Conservation (phyloP, 2,329 filamentous ascomycete species). For the Beauveria sp. region DNA sequence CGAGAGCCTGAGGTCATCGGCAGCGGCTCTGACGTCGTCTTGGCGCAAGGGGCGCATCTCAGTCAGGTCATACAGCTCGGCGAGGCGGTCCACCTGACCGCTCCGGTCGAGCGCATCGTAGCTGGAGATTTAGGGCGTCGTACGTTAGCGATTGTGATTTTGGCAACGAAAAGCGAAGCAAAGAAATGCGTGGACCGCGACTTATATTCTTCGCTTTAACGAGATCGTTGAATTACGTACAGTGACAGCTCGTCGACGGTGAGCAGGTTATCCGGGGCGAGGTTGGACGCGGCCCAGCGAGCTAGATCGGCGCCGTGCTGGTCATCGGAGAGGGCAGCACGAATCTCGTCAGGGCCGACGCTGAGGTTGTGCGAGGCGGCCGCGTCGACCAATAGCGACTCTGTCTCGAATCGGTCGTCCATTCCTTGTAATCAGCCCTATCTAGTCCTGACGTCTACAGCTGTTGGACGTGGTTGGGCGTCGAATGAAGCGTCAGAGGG, state of each 20-base stretch:
- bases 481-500: neutral
- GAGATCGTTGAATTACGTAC: constrained; percentile 28
- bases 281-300: constrained; percentile 42
- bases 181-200: neutral
- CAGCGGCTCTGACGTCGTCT: constrained; percentile 51
- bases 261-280: constrained; percentile 44
- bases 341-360: constrained; percentile 29
- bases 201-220: too few relatives aligned
- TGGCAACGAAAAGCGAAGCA: neutral
- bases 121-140: constrained; percentile 24
- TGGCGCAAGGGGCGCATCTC: constrained; percentile 46
- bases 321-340: constrained; percentile 27
- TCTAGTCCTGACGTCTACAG: neutral
- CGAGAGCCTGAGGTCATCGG: constrained; percentile 55
- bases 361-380: constrained; percentile 25
- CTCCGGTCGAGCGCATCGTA: constrained; percentile 41
- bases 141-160: constrained; percentile 11
- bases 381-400: constrained; percentile 26
- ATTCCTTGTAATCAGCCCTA: constrained; percentile 15
- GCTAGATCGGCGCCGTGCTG: constrained; percentile 28
- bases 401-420: constrained; percentile 23
- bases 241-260: constrained; percentile 45
- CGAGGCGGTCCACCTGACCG: constrained; percentile 40
- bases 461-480: neutral
- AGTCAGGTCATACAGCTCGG: constrained; percentile 37